Evolutionary conservation across 83 land plant genomes (phyloP).

Genomic region (Diphasiastrum complanatum): DNA sequence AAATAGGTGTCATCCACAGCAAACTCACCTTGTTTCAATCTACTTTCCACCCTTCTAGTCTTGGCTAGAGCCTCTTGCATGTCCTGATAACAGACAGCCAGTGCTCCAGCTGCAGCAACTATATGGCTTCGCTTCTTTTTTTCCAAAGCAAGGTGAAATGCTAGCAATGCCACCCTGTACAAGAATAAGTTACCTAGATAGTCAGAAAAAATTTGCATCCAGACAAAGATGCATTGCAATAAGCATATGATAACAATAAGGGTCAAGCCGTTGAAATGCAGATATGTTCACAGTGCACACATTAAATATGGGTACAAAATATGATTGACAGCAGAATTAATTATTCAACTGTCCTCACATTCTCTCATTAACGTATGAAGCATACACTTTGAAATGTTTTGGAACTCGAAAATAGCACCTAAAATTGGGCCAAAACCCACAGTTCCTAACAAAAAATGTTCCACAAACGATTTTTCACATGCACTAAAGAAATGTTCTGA

Average conservation of each 20-base stretch:
- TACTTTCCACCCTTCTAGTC: neutral
- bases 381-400: too few species aligned
- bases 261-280: neutral
- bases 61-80: conserved; percentile 1
- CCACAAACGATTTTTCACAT: too few species aligned
- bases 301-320: too few species aligned
- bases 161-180: conserved; percentile 29
- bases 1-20: neutral
- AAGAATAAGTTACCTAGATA: neutral
- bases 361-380: too few species aligned
- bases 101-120: conserved; percentile 24
- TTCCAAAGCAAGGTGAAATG: conserved; percentile 28
- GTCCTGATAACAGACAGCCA: conserved; percentile 13
- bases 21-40: neutral
- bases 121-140: conserved; percentile 25
- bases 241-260: neutral
- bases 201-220: neutral
- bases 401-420: too few species aligned
- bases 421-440: too few species aligned
- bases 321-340: too few species aligned
- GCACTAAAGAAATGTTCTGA: too few species aligned
- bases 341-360: too few species aligned
- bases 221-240: neutral
- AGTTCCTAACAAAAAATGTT: too few species aligned
- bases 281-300: neutral